Conservation (phyloP, 495 filamentous ascomycete genomes). For the Tuber calosporum region DNA sequence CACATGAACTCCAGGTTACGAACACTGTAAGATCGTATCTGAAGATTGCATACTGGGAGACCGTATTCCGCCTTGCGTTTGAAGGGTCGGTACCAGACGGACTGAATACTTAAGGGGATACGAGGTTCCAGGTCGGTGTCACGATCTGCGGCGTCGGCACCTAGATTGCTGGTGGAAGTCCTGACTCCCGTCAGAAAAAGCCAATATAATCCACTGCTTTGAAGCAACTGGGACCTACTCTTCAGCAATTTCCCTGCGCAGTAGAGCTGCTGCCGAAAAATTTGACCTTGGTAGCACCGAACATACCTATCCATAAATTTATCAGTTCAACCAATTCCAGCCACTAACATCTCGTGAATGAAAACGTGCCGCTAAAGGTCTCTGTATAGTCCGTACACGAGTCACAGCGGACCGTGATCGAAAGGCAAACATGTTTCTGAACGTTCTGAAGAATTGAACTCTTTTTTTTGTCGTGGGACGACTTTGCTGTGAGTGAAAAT, state of each 20-base stretch:
- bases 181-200: background rate
- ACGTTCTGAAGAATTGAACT: background rate
- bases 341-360: background rate
- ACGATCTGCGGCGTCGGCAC: background rate
- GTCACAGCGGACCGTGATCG: conserved; percentile 29
- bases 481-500: background rate
- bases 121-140: conserved; percentile 17
- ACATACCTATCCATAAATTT: background rate
- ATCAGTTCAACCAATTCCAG: background rate
- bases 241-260: conserved; percentile 11
- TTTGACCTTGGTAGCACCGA: conserved; percentile 12
- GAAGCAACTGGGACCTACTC: conserved; percentile 6
- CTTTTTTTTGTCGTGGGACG: background rate
- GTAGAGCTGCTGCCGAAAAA: conserved; percentile 24
- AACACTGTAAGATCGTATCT: conserved; percentile 82
- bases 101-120: conserved; percentile 53
- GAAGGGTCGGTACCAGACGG: conserved; percentile 76
- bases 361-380: conserved; percentile 16
- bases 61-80: conserved; percentile 65
- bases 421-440: conserved; percentile 26
- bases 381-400: background rate
- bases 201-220: background rate
- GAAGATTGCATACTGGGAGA: conserved; percentile 78
- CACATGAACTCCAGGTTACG: conserved; percentile 89
- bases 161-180: background rate